Percentiles rank a stretch among this genome's conserved stretches.
Evolutionary conservation across 768 basidiomycete species (phyloP).

Genomic region (Dacryopinax primogenitus): DNA sequence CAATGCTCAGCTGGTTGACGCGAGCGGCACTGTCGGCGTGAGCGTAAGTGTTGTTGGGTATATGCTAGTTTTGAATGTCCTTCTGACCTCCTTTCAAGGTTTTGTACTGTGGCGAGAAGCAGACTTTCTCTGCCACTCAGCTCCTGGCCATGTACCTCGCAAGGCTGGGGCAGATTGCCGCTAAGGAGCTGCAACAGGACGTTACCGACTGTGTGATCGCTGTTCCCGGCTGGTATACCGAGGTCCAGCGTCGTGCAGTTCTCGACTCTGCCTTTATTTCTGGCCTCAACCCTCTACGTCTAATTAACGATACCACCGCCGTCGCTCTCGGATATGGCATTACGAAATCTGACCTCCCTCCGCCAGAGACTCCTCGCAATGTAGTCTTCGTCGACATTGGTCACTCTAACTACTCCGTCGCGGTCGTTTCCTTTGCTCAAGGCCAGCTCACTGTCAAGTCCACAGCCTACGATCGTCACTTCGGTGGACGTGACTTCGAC

Average conservation of each 20-base stretch:
- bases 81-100: slow-evolving; percentile 40
- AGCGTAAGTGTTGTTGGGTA: slow-evolving; percentile 45
- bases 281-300: slow-evolving; percentile 76
- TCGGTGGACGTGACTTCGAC: slow-evolving; percentile 96
- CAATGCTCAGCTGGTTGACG: slow-evolving; percentile 75
- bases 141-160: slow-evolving; percentile 82
- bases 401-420: slow-evolving; percentile 76
- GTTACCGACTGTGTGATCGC: slow-evolving; percentile 91
- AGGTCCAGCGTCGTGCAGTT: slow-evolving; percentile 78
- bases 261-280: slow-evolving; percentile 84
- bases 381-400: slow-evolving; percentile 94
- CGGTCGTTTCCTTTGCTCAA: slow-evolving; percentile 87
- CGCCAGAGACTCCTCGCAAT: slow-evolving; percentile 60
- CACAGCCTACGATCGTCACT: slow-evolving; percentile 81
- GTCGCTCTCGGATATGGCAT: slow-evolving; percentile 95
- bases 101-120: slow-evolving; percentile 69
- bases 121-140: slow-evolving; percentile 75
- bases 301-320: slow-evolving; percentile 96
- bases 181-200: slow-evolving; percentile 68
- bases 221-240: slow-evolving; percentile 94
- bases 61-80: background rate
- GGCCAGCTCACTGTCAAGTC: slow-evolving; percentile 78
- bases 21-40: slow-evolving; percentile 66
- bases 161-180: slow-evolving; percentile 78
- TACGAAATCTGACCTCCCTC: slow-evolving; percentile 91